phyloP scores from a whole-genome alignment of 805 yeast species.

The Priceomyces melissophilus region DNA sequence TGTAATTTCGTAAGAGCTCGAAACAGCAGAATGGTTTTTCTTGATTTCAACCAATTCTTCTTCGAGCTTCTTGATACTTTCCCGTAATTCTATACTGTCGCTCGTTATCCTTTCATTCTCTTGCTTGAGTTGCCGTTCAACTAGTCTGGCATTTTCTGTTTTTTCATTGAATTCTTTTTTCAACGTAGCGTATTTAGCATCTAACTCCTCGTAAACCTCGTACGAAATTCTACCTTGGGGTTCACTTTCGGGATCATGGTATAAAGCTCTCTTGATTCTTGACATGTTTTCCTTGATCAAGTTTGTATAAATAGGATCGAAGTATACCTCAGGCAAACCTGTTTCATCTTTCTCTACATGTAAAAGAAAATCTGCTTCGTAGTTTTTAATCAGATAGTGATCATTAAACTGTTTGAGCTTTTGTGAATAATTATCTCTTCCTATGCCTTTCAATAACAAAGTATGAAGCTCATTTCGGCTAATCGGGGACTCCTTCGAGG shows the following conservation, averaged over 20 bases:
- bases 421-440: slow-evolving; percentile 73
- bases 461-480: slow-evolving; percentile 58
- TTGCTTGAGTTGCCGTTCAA: slow-evolving; percentile 16
- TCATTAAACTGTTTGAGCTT: slow-evolving; percentile 73
- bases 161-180: slow-evolving; percentile 20
- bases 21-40: slow-evolving; percentile 17
- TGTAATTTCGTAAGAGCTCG: slow-evolving; percentile 17
- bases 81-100: slow-evolving; percentile 12
- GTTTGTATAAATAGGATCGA: slow-evolving; percentile 59
- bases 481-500: slow-evolving; percentile 57
- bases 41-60: slow-evolving; percentile 17
- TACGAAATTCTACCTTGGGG: slow-evolving; percentile 66
- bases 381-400: slow-evolving; percentile 50
- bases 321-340: slow-evolving; percentile 83
- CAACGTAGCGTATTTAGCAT: slow-evolving; percentile 29
- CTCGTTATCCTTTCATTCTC: slow-evolving; percentile 15
- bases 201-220: slow-evolving; percentile 51
- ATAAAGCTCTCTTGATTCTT: slow-evolving; percentile 67
- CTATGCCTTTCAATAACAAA: slow-evolving; percentile 66
- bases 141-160: slow-evolving; percentile 13
- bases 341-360: slow-evolving; percentile 65
- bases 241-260: slow-evolving; percentile 69
- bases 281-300: slow-evolving; percentile 65
- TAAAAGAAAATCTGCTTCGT: slow-evolving; percentile 48
- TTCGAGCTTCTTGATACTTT: slow-evolving; percentile 9